Conservation (phyloP, 169 alveolate species). For the Cryptosporidium sp. region DNA sequence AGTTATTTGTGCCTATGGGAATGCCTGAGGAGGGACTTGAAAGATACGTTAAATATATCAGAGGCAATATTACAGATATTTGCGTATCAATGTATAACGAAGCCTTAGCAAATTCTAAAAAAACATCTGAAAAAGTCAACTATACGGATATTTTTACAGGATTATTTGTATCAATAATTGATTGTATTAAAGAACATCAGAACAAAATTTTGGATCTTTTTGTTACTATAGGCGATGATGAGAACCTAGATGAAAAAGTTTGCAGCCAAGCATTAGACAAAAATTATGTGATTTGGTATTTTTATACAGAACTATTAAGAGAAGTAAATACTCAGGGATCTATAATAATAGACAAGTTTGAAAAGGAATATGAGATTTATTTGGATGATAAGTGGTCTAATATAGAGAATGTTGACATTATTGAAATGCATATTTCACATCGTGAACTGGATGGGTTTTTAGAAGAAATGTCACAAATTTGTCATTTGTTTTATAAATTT, state of each 20-base stretch:
- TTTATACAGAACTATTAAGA: constrained; percentile 24
- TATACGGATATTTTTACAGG: constrained; percentile 55
- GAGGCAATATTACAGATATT: constrained; percentile 46
- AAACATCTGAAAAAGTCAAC: constrained; percentile 12
- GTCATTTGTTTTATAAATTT: constrained; percentile 44
- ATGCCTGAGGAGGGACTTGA: constrained; percentile 54
- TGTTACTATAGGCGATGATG: neutral
- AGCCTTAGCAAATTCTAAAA: constrained; percentile 36
- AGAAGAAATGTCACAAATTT: constrained; percentile 44
- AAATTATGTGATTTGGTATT: constrained; percentile 9
- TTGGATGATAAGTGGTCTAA: constrained; percentile 45
- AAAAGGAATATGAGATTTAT: constrained; percentile 30
- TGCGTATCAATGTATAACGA: constrained; percentile 54
- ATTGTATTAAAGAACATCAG: constrained; percentile 46
- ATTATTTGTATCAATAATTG: constrained; percentile 29
- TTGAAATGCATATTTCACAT: constrained; percentile 57
- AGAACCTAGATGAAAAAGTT: neutral
- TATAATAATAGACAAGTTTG: constrained; percentile 48
- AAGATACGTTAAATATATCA: constrained; percentile 41
- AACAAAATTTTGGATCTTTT: constrained; percentile 32
- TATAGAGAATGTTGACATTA: constrained; percentile 13
- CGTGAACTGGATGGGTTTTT: constrained; percentile 62
- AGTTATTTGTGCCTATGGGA: constrained; percentile 58
- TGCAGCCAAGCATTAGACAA: neutral
- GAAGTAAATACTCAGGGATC: constrained; percentile 58